Evolutionary conservation across 768 basidiomycete species (phyloP).

Genomic region (Cytidiella melzeri): DNA sequence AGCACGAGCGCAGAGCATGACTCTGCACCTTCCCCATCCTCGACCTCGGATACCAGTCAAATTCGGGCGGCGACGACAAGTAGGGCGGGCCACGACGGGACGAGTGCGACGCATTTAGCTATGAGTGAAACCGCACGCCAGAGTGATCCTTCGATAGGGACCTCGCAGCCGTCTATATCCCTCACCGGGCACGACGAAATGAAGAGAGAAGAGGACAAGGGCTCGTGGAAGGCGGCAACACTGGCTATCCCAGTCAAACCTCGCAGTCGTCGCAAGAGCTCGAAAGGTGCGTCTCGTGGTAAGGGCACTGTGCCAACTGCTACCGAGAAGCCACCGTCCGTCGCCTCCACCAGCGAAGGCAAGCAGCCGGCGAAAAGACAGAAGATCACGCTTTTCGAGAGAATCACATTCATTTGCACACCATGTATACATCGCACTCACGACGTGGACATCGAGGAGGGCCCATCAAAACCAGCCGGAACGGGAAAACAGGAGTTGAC

Average conservation of each 20-base stretch:
- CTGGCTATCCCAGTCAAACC: slow-evolving; percentile 33
- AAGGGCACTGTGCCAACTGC: slow-evolving; percentile 24
- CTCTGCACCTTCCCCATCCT: not conserved
- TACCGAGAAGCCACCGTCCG: slow-evolving; percentile 17
- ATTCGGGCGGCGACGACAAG: too few relatives aligned
- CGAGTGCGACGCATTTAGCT: not conserved
- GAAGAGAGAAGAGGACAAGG: slow-evolving; percentile 32
- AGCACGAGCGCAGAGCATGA: not conserved
- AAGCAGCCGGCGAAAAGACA: slow-evolving; percentile 26
- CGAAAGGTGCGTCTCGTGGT: slow-evolving; percentile 23
- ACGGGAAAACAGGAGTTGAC: slow-evolving; percentile 16
- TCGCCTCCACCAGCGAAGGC: slow-evolving; percentile 15
- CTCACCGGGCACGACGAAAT: slow-evolving; percentile 26
- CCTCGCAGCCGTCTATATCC: slow-evolving; percentile 12
- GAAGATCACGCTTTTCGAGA: slow-evolving; percentile 51
- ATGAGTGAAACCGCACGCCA: not conserved
- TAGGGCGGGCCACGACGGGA: not conserved
- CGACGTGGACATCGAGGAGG: slow-evolving; percentile 34
- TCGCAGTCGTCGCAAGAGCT: slow-evolving; percentile 20
- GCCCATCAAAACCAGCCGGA: slow-evolving; percentile 20
- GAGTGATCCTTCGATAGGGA: not conserved
- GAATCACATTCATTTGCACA: slow-evolving; percentile 51
- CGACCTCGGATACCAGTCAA: slow-evolving; percentile 2
- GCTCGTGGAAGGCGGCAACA: slow-evolving; percentile 31
- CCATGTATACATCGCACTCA: slow-evolving; percentile 53